Percentiles rank a stretch among this genome's conserved stretches.
These are phyloP conservation scores for Laetiporus sulphureus DNA, from an alignment of 1,284 basidiomycete species.

Conservation along the genomic window DNA sequence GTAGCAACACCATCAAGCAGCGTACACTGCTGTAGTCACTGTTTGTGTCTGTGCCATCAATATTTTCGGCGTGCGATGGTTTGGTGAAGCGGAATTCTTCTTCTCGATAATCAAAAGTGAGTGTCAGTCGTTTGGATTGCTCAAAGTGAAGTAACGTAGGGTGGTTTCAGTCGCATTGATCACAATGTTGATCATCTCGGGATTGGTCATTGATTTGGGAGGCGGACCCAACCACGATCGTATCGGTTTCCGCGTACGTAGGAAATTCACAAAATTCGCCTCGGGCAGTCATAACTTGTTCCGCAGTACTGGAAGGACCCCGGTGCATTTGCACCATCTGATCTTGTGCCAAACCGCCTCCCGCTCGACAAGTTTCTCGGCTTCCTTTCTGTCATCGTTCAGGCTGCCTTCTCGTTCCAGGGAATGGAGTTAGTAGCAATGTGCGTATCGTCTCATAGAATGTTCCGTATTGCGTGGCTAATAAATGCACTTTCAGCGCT, in stretches of 20 bases:
- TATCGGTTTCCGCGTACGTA: constrained; percentile 52
- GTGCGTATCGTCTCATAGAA: constrained; percentile 28
- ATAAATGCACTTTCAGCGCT: constrained; percentile 35
- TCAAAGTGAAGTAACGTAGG: too few relatives aligned
- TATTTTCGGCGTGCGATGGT: constrained; percentile 63
- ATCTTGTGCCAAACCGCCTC: constrained; percentile 35
- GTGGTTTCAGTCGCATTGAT: constrained; percentile 48
- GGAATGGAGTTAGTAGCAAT: constrained; percentile 81
- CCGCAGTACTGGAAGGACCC: constrained; percentile 65
- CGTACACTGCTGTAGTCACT: constrained; percentile 60
- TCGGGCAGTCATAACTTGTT: neutral
- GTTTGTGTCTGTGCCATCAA: constrained; percentile 64
- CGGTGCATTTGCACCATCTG: constrained; percentile 47
- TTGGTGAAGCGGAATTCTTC: constrained; percentile 48
- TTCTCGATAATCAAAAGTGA: constrained; percentile 60
- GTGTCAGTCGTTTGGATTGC: too few relatives aligned
- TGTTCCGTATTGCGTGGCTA: constrained; percentile 11
- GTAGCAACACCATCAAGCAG: constrained; percentile 43
- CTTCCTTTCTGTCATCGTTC: constrained; percentile 62
- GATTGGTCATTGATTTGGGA: constrained; percentile 66
- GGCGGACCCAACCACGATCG: constrained; percentile 55
- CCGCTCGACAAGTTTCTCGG: constrained; percentile 59
- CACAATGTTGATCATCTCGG: constrained; percentile 54
- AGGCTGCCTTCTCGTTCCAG: constrained; percentile 81
- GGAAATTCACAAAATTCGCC: neutral